Base-by-base conservation (phyloP, 1,139 yeast species). In the Saccharomyces pastorianus region DNA sequence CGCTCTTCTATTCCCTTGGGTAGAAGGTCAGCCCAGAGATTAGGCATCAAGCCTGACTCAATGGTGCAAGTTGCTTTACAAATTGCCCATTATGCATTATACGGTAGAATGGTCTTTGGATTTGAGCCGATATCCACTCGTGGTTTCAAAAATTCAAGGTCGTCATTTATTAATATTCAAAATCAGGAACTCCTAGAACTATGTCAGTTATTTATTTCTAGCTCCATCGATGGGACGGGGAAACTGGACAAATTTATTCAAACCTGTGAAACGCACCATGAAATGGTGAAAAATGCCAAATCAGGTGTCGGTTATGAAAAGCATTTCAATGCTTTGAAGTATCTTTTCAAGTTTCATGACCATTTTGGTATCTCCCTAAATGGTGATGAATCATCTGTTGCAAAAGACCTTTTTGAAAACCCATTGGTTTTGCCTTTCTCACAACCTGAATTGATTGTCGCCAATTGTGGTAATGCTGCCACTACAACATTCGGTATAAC, bases 401-500 rank as follows among this genome's bases (percentile, higher is more conserved):
- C 65, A 8, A 53, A 57, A 5, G 51, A 56, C 13, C 53, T 67
- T 7, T 67, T 67, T 47, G 81, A 80, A 60, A 70, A 74, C 31
- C 80, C 73, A 9, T 52, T 65, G 69, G 76, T 72, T n/a, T 59
- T 61, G n/a, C 84, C 84, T 4, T 72, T 81, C 52, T 73, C 80
- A 47, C 68, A 67, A 17, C 76, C 76, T 1, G 77, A 73, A 53
- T 65, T 79, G 54, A 72, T 77, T 51, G 80, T 79, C 1, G 71
- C 77, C 4, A 86, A 86, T 65, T 86, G 95, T 72, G 95, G 95
- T 17, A 86, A 85, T 64, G 86, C 89, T 11, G 89, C 93, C 0
- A 76, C 86, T 59, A 79, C 80, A 50, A 72, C 83, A 20, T 86
- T 86, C 73, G 93, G 93, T 6, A 79, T 86, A 29, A 84, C 91